Percentiles rank a stretch among this genome's conserved stretches.
Conservation (phyloP, 2,329 filamentous ascomycete genomes). For the Bertia moriformis region DNA sequence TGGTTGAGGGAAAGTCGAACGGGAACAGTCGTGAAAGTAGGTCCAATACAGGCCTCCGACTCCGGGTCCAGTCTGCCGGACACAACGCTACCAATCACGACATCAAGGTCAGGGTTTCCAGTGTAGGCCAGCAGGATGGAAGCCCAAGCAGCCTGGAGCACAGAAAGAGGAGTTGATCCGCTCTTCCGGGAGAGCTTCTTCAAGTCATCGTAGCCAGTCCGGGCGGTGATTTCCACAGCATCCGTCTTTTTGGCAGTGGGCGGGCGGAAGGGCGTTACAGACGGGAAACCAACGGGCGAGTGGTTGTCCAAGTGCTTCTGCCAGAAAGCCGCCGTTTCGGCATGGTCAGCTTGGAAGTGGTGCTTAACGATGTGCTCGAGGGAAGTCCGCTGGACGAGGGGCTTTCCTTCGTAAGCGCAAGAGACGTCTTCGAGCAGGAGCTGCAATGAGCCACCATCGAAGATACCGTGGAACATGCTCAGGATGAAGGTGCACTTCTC, state of each 20-base stretch:
- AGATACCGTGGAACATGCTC: slow-evolving; percentile 19
- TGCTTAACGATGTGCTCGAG: slow-evolving; percentile 11
- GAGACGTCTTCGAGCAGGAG: slow-evolving; percentile 15
- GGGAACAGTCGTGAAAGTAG: slow-evolving; percentile 17
- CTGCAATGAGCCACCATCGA: slow-evolving; percentile 18
- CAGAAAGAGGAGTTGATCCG: slow-evolving; percentile 14
- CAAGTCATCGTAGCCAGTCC: slow-evolving; percentile 6
- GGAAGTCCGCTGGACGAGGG: slow-evolving; percentile 7
- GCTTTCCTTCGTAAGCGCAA: slow-evolving; percentile 6
- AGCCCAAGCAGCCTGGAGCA: slow-evolving; percentile 19
- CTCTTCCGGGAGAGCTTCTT: slow-evolving; percentile 9
- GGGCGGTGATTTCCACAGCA: slow-evolving; percentile 9
- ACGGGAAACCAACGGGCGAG: slow-evolving; percentile 9
- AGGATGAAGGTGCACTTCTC: slow-evolving; percentile 9
- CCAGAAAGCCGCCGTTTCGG: slow-evolving; percentile 9
- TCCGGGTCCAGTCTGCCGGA: slow-evolving; percentile 12
- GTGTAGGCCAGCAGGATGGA: slow-evolving; percentile 15
- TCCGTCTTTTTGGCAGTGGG: slow-evolving; percentile 5
- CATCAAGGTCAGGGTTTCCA: slow-evolving; percentile 15
- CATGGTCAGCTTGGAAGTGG: slow-evolving; percentile 10
- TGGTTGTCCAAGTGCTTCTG: slow-evolving; percentile 7
- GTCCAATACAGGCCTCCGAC: slow-evolving; percentile 13
- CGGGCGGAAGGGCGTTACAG: slow-evolving; percentile 8
- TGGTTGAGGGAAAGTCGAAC: slow-evolving; percentile 11
- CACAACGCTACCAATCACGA: slow-evolving; percentile 17